Evolutionary conservation across 2,329 filamentous ascomycete species (phyloP), one percentile per base, ranked within the genome.

Genomic region (Geosmithia putterillii): DNA sequence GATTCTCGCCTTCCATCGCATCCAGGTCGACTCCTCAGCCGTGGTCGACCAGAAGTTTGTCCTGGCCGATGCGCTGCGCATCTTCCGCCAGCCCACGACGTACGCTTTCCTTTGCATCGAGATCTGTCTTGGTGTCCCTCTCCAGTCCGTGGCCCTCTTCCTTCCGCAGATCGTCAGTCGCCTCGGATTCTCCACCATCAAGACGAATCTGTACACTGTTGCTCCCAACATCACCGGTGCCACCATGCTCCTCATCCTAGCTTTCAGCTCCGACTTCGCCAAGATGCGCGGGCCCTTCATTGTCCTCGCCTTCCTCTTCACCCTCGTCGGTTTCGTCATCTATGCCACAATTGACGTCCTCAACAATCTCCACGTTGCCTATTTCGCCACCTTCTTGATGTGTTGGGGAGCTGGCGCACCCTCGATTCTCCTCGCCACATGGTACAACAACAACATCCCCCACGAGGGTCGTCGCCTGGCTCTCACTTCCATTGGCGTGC

Each of bases 381-480:
- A 88, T 54, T 87, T 79, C 49, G 81, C 83, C 5, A 79, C 74
- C 44, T 89, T 88, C 58, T 83, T 88, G 80, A 86, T 88, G 81
- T 83, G 79, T 10, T 87, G 82, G 79, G 84, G 84, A 15, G 86
- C 82, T 0, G 81, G 78, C 1, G 83, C 83, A 0, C 83, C 85
- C 0, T 83, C 77, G 0, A 83, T 88, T 8, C 66, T 89, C 12
- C 66, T 81, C 64, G 78, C 50, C 67, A 76, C 45, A 21, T 66
- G 57, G 80, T 88, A 87, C 63, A 89, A 86, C 63, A 89, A 89
- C 66, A 90, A 90, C 56, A 74, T 87, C 44, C 83, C 83, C 1
- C 74, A 89, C 52, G 85, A 89, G 59, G 80, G 81, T 45, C 7
- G 79, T 34, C 79, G 84, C 40, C 70, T 86, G 5, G 69, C 80